A percentile compares a stretch with the other conserved stretches of the same genome.
phyloP scores from a whole-genome alignment of 306 rosid genomes.

The Castanea sativa region DNA sequence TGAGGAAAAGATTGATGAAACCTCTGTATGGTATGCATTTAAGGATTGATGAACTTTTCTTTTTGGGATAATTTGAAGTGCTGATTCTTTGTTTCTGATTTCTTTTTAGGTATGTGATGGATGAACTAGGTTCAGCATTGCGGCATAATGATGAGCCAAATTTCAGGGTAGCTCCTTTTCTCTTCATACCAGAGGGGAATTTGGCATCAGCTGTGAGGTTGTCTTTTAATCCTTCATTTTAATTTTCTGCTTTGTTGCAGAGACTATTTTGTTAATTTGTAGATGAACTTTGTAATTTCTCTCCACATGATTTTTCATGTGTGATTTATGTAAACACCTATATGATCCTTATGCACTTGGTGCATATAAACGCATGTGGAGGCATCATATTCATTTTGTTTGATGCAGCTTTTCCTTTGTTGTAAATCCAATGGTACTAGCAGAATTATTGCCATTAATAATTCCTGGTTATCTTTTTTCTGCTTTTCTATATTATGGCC shows the following conservation, averaged over 20 bases:
- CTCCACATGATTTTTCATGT: slow-evolving; percentile 11
- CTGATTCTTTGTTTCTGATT: slow-evolving; percentile 27
- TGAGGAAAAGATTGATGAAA: slow-evolving; percentile 93
- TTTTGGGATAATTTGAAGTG: slow-evolving; percentile 4
- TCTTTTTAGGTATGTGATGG: slow-evolving; percentile 78
- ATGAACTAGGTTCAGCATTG: slow-evolving; percentile 93
- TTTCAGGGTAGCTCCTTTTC: slow-evolving; percentile 86
- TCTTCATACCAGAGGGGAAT: slow-evolving; percentile 87
- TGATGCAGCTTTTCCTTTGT: slow-evolving; percentile 17
- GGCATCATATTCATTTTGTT: background rate
- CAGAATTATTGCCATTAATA: slow-evolving; percentile 1
- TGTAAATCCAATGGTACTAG: background rate
- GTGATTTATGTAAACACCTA: slow-evolving; percentile 4
- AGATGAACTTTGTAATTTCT: slow-evolving; percentile 2
- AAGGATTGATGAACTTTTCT: background rate
- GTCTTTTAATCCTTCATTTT: slow-evolving; percentile 17
- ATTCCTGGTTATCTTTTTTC: slow-evolving; percentile 30
- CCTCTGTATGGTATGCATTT: slow-evolving; percentile 71
- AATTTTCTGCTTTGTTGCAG: slow-evolving; percentile 16
- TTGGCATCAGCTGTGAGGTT: slow-evolving; percentile 89
- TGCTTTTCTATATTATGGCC: slow-evolving; percentile 91
- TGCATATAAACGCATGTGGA: background rate
- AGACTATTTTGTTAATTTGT: slow-evolving; percentile 12
- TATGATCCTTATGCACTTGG: background rate
- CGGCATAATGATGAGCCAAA: slow-evolving; percentile 84